Evolutionary conservation across 2,329 filamentous ascomycete genomes (phyloP), one percentile per base, ranked within the genome.

Genomic region (Trichoderma lentiforme): DNA sequence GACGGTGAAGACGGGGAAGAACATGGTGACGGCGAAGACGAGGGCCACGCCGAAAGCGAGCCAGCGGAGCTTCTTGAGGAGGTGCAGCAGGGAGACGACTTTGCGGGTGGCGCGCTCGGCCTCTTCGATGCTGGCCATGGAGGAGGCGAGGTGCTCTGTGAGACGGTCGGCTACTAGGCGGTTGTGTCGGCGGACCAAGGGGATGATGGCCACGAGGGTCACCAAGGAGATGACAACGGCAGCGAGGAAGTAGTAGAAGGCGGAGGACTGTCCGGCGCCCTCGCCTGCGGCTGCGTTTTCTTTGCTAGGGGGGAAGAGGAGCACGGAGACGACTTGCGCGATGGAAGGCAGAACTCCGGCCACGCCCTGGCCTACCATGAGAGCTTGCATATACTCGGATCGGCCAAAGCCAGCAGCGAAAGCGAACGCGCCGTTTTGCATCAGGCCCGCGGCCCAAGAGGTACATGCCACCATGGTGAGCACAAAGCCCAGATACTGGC

Each of bases 341-440:
- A 97, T 86, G 62, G 93, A 91, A 0, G 96, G 96, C 4, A 98
- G 84, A 11, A 99, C 95, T 34, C 96, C 96, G 0, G 96, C 95
- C 4, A 99, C 86, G 36, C 91, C 95, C 81, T 99, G 96, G 1
- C 96, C 96, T 3, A 92, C 91, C 95, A 99, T 98, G 81, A 98
- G 94, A 28, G 92, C 95, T 82, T 98, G 95, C 70, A 94, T 97
- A 81, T 98, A 99, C 81, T 96, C 93, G 24, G 92, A 89, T 66
- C 93, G 86, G 43, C 91, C 93, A 78, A 97, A 98, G 67, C 93
- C 91, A 4, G 93, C 90, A 3, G 94, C 94, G 79, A 95, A 98
- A 3, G 96, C 94, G 80, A 98, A 97, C 12, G 96, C 90, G 21
- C 96, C 96, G 80, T 98, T 98, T 82, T 98, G 96, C 75, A 95